Evolutionary conservation across 2,329 filamentous ascomycete species (phyloP).

Genomic region (Pseudonectria foliicola): DNA sequence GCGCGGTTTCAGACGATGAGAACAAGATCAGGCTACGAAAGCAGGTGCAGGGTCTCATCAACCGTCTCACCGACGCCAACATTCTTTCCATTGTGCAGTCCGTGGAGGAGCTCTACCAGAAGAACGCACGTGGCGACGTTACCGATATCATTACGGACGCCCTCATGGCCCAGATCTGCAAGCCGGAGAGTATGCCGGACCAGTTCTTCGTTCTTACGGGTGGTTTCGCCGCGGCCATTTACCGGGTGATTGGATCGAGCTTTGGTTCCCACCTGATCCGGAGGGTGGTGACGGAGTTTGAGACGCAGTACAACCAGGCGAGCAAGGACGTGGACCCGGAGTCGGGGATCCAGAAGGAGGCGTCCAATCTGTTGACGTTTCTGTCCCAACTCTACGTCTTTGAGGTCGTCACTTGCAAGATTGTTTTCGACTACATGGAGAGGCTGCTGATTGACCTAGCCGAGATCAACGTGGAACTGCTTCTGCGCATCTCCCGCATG

Average conservation of each 20-base stretch:
- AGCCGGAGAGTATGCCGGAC: constrained; percentile 71
- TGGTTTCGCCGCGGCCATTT: constrained; percentile 81
- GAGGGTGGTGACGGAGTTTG: constrained; percentile 67
- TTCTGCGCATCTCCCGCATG: constrained; percentile 76
- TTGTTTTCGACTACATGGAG: constrained; percentile 88
- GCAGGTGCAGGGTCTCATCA: constrained; percentile 82
- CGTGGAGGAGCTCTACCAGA: constrained; percentile 75
- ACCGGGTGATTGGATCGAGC: constrained; percentile 80
- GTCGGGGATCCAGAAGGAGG: constrained; percentile 27
- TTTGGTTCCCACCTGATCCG: constrained; percentile 85
- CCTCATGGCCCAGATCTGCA: constrained; percentile 70
- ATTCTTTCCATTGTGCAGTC: constrained; percentile 76
- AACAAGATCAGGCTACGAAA: constrained; percentile 62
- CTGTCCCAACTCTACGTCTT: constrained; percentile 88
- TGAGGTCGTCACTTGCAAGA: constrained; percentile 71
- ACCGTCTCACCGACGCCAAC: constrained; percentile 87
- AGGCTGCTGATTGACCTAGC: constrained; percentile 67
- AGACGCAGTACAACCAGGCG: constrained; percentile 50
- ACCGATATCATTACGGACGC: constrained; percentile 73
- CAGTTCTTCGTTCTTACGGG: constrained; percentile 87
- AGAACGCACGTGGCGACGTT: constrained; percentile 80
- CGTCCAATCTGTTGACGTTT: constrained; percentile 71
- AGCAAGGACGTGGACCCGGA: constrained; percentile 34
- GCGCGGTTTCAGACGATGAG: constrained; percentile 58
- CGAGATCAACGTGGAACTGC: constrained; percentile 80